A percentile compares a stretch with the other conserved stretches of the same genome.
phyloP scores from a whole-genome alignment of 2,329 filamentous ascomycete genomes.

The Venturia carpophila region DNA sequence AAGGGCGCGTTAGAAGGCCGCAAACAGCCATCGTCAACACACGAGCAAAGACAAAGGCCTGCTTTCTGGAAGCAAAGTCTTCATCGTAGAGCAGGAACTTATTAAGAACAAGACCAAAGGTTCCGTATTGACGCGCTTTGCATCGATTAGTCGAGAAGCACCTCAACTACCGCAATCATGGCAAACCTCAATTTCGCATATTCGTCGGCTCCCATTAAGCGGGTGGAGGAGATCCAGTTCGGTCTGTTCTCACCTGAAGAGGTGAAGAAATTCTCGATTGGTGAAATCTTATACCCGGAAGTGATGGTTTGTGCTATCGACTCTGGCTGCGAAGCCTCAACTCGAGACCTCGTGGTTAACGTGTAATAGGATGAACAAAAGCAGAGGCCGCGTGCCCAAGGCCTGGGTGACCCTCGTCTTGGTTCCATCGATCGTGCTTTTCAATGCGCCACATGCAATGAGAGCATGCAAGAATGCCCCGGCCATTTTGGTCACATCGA shows the following conservation, averaged over 20 bases:
- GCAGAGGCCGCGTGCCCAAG: slow-evolving; percentile 80
- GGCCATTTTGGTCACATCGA: slow-evolving; percentile 99
- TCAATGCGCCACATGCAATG: slow-evolving; percentile 92
- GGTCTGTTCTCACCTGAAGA: slow-evolving; percentile 95
- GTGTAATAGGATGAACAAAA: slow-evolving; percentile 67
- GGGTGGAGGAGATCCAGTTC: slow-evolving; percentile 98
- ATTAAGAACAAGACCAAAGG: slow-evolving; percentile 2
- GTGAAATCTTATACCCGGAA: slow-evolving; percentile 94
- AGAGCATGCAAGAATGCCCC: slow-evolving; percentile 91
- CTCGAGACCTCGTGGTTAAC: slow-evolving; percentile 14
- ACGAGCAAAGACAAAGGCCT: background rate
- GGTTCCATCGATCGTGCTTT: slow-evolving; percentile 94
- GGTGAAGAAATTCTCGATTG: slow-evolving; percentile 98
- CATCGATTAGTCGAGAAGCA: slow-evolving; percentile 4
- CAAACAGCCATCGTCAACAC: slow-evolving; percentile 7
- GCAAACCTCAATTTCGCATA: slow-evolving; percentile 81
- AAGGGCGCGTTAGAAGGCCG: slow-evolving; percentile 7
- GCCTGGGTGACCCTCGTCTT: slow-evolving; percentile 90
- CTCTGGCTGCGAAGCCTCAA: slow-evolving; percentile 16
- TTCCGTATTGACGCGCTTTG: background rate
- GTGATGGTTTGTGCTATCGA: slow-evolving; percentile 60
- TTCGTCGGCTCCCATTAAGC: slow-evolving; percentile 92
- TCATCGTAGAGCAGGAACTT: slow-evolving; percentile 1
- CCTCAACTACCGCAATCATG: slow-evolving; percentile 41
- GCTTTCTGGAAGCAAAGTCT: background rate